These are phyloP conservation scores for Didymella exigua DNA, from an alignment of 2,329 filamentous ascomycete species.

Conservation along the genomic window DNA sequence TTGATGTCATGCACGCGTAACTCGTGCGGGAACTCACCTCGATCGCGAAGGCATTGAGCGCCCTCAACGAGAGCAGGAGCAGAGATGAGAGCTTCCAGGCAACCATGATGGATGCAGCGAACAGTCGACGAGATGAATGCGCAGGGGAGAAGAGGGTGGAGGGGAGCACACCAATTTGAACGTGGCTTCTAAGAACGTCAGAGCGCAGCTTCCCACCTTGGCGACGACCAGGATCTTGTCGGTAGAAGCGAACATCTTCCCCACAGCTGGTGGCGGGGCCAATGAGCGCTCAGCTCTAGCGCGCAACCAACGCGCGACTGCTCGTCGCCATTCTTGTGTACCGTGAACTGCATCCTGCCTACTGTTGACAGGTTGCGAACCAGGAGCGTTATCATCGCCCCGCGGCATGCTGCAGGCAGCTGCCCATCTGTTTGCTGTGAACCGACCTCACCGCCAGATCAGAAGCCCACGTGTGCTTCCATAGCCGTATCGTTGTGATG, in stretches of 20 bases:
- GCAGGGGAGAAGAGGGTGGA: constrained; percentile 11
- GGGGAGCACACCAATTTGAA: constrained; percentile 31
- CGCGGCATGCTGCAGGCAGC: constrained; percentile 11
- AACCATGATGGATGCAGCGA: constrained; percentile 63
- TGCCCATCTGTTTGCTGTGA: constrained; percentile 14
- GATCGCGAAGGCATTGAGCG: constrained; percentile 67
- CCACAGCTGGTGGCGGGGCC: constrained; percentile 1
- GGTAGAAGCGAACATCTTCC: constrained; percentile 20
- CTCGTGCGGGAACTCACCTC: constrained; percentile 57
- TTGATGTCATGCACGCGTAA: constrained; percentile 45
- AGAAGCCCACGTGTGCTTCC: constrained; percentile 9
- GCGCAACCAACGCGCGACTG: constrained; percentile 7
- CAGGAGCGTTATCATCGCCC: constrained; percentile 9
- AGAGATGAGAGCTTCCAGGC: constrained; percentile 74
- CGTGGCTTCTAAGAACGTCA: constrained; percentile 37
- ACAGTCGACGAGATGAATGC: constrained; percentile 14
- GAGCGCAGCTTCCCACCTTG: constrained; percentile 22
- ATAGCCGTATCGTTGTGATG: constrained; percentile 11
- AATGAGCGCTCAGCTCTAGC: constrained; percentile 10
- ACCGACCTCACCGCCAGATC: constrained; percentile 19
- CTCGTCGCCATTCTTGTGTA: constrained; percentile 10
- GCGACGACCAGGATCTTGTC: constrained; percentile 18
- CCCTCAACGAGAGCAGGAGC: constrained; percentile 72
- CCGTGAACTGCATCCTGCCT: constrained; percentile 12
- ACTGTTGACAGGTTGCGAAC: constrained; percentile 3